A percentile compares a stretch with the other conserved stretches of the same genome.
Conservation (phyloP, 441 rosid genomes). For the Corymbia calophylla region DNA sequence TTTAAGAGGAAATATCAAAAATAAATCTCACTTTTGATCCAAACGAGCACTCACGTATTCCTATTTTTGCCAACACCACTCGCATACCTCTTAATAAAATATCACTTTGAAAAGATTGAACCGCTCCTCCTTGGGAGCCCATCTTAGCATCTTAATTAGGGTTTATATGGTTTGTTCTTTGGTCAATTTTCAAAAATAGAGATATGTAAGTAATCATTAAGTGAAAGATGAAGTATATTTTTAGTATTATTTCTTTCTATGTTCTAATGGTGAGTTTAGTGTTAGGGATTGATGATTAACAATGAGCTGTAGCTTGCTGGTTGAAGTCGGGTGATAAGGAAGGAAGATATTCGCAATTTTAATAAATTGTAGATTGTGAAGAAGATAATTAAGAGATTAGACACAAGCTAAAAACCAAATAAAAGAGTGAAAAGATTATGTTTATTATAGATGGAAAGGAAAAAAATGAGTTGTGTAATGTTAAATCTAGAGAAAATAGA, state of each 20-base stretch:
- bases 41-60: neutral
- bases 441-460: neutral
- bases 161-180: neutral
- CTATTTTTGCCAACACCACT: neutral
- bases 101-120: neutral
- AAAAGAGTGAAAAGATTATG: neutral
- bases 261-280: neutral
- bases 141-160: neutral
- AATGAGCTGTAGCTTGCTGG: rapidly evolving
- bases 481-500: neutral
- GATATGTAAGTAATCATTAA: neutral
- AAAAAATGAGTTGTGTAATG: neutral
- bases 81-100: neutral
- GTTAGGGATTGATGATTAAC: neutral
- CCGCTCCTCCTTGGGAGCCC: neutral
- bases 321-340: neutral
- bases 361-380: neutral
- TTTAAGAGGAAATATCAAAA: neutral
- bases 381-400: neutral
- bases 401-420: neutral
- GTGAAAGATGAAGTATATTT: neutral
- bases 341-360: neutral
- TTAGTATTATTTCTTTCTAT: neutral
- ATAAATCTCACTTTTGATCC: rapidly evolving
- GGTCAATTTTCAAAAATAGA: neutral